These are phyloP conservation scores for Phytophthora tubulina DNA, from an alignment of 352 stramenopile species.

Conservation along the genomic window DNA sequence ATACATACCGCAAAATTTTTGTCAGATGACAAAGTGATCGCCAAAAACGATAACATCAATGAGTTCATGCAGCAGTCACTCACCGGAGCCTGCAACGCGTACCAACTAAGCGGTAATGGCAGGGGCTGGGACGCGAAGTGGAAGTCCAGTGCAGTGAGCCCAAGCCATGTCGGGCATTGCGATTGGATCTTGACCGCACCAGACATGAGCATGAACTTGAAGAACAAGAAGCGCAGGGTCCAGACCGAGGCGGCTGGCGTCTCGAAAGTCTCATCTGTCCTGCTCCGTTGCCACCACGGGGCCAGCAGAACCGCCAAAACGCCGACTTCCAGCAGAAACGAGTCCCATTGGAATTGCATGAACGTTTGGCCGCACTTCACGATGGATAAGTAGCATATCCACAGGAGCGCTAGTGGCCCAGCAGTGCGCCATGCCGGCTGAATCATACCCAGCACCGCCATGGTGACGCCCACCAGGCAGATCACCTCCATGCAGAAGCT, in stretches of 20 bases:
- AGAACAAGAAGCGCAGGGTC: slow-evolving; percentile 90
- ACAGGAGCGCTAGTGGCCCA: slow-evolving; percentile 47
- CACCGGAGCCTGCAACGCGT: slow-evolving; percentile 83
- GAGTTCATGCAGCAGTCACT: slow-evolving; percentile 7
- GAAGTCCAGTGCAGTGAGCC: slow-evolving; percentile 92
- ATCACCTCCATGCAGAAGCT: slow-evolving; percentile 65
- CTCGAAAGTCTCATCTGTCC: slow-evolving; percentile 38
- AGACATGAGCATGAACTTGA: slow-evolving; percentile 96
- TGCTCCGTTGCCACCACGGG: slow-evolving; percentile 43
- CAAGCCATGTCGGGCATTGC: slow-evolving; percentile 90
- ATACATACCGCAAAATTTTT: slow-evolving; percentile 5
- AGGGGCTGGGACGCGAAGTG: slow-evolving; percentile 92
- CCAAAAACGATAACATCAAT: background rate
- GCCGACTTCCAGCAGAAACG: slow-evolving; percentile 89
- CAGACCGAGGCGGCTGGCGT: slow-evolving; percentile 49
- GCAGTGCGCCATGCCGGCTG: slow-evolving; percentile 44
- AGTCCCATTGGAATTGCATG: slow-evolving; percentile 94
- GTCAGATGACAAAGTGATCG: slow-evolving; percentile 8
- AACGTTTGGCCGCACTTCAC: slow-evolving; percentile 87
- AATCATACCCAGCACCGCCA: slow-evolving; percentile 44
- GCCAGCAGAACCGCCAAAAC: slow-evolving; percentile 70
- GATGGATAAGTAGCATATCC: slow-evolving; percentile 83
- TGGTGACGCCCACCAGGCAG: slow-evolving; percentile 43
- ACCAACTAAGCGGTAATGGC: slow-evolving; percentile 86
- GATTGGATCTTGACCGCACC: slow-evolving; percentile 93